These are phyloP conservation scores for Hericium coralloides DNA, from an alignment of 768 basidiomycete genomes.

Conservation along the genomic window DNA sequence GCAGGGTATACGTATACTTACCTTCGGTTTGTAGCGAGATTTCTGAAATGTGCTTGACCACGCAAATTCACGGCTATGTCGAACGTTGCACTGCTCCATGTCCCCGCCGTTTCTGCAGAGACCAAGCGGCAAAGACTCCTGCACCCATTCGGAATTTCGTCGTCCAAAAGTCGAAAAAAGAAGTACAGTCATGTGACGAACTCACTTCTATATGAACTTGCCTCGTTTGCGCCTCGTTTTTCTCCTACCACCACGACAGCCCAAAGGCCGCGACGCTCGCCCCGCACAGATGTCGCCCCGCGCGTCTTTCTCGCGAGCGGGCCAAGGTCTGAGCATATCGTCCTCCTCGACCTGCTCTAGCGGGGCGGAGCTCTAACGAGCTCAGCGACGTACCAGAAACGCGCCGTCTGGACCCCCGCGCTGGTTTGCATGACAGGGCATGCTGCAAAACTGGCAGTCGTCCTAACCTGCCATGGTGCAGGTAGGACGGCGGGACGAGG, in stretches of 20 bases:
- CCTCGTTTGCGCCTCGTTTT: neutral
- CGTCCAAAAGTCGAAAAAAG: too few relatives aligned
- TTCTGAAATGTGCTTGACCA: too few relatives aligned
- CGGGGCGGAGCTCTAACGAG: constrained; percentile 19
- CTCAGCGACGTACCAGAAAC: constrained; percentile 24
- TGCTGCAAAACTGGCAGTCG: too few relatives aligned
- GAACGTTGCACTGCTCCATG: too few relatives aligned
- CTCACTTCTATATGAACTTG: neutral
- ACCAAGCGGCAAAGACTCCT: too few relatives aligned
- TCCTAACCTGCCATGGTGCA: too few relatives aligned
- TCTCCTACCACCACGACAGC: constrained; percentile 2
- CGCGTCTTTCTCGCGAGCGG: constrained; percentile 19
- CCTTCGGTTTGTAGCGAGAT: too few relatives aligned
- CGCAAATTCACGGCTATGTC: too few relatives aligned
- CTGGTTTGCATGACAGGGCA: neutral
- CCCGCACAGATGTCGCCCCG: constrained; percentile 2
- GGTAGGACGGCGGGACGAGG: neutral
- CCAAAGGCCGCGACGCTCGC: constrained; percentile 14
- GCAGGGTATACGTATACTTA: too few relatives aligned
- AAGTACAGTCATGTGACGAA: too few relatives aligned
- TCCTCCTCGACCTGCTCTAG: constrained; percentile 22
- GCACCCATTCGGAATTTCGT: too few relatives aligned
- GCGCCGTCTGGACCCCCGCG: neutral
- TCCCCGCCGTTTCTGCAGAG: too few relatives aligned
- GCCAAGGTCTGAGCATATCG: constrained; percentile 24